Base-by-base conservation (phyloP, 2,329 filamentous ascomycete species). In the Ophiostoma himal-ulmi region DNA sequence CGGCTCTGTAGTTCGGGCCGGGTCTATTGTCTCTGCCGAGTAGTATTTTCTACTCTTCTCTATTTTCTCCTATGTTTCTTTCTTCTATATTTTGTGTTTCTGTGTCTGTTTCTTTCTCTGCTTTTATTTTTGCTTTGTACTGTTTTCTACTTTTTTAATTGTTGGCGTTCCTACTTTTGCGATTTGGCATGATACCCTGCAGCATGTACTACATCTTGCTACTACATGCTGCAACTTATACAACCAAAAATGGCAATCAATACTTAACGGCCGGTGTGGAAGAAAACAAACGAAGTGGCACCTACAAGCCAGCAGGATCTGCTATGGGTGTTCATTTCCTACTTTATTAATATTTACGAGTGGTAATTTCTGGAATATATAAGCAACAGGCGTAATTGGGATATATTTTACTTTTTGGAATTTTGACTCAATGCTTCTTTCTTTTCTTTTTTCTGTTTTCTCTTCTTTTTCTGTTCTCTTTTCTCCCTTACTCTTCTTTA, bases 21-120 rank as follows among this genome's bases (percentile, higher is more conserved):
- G 91, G 17, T 91, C 91, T 75, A 89, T 97, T 52, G 93, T 97
- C 30, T 94, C 92, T 1, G 94, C 90, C 88, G 83, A 62, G 52
- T 69, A 69, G 66, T 36, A 36, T 20, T 67, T 11, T 17, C 54
- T 26, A 1, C 44, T 68, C 54, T 36, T 67, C 22, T 44, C 20
- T 22, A 17, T 67, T 11, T 44, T 65, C n/a, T 64, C 54, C 57
- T 44, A 7, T 69, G 69, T 70, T 14, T 54, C 30, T 41, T 62
- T 60, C 69, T 68, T 39, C 70, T 22, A 11, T 72, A 30, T 69
- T 70, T 66, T 70, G 36, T 11, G 22, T 68, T 68, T 69, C 30
- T 22, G 20, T 39, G n/a, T n/a, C n/a, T 62, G 26, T 52, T 52
- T 68, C 1, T 62, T 69, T 41, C 26, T 30, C 26, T 30, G 30